Evolutionary conservation across 805 yeast genomes (phyloP).

Genomic region (Wickerhamomyces kurtzmanii): DNA sequence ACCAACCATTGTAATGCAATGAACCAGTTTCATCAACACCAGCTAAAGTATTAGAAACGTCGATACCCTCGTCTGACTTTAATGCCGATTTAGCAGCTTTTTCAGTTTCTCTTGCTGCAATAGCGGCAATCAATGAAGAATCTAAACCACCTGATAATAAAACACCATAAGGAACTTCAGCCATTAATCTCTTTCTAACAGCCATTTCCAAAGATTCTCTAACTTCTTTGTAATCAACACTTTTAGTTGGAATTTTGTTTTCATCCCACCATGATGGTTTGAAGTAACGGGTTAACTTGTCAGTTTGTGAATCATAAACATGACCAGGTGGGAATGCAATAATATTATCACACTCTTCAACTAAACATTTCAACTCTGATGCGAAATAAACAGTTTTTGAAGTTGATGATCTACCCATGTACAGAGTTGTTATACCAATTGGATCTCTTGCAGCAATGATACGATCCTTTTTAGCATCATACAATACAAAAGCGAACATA

Average conservation of each 20-base stretch:
- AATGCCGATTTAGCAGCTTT: slow-evolving; percentile 50
- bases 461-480: slow-evolving; percentile 79
- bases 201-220: slow-evolving; percentile 85
- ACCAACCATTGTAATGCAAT: slow-evolving; percentile 67
- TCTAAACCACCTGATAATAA: slow-evolving; percentile 95
- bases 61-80: slow-evolving; percentile 35
- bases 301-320: slow-evolving; percentile 87
- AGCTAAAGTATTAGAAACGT: slow-evolving; percentile 64
- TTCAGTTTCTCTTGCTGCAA: slow-evolving; percentile 93
- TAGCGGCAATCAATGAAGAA: slow-evolving; percentile 91
- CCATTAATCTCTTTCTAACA: slow-evolving; percentile 98
- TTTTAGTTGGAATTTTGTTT: slow-evolving; percentile 58
- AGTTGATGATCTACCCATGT: slow-evolving; percentile 76
- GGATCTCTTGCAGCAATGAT: slow-evolving; percentile 98
- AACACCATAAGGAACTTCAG: slow-evolving; percentile 99
- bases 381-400: slow-evolving; percentile 76
- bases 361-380: slow-evolving; percentile 87
- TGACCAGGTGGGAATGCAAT: slow-evolving; percentile 98
- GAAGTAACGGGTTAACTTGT: slow-evolving; percentile 78
- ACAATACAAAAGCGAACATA: slow-evolving; percentile 93
- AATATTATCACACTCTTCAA: slow-evolving; percentile 91
- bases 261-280: slow-evolving; percentile 94
- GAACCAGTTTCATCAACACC: slow-evolving; percentile 91
- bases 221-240: slow-evolving; percentile 61
- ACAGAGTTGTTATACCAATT: slow-evolving; percentile 91